phyloP scores from a whole-genome alignment of 768 basidiomycete genomes.

The Clitopilus hobsonii region DNA sequence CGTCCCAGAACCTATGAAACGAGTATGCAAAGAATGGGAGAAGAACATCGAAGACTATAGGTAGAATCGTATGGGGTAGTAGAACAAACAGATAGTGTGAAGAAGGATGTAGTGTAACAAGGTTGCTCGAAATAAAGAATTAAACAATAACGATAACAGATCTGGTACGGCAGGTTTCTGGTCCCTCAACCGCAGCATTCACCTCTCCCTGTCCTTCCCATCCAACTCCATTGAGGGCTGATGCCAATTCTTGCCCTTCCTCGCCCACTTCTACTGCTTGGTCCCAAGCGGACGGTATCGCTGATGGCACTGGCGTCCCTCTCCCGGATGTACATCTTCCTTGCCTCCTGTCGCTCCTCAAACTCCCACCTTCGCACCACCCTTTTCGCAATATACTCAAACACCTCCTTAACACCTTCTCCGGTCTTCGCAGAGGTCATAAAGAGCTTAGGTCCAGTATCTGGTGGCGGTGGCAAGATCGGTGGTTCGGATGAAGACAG shows the following conservation, averaged over 20 bases:
- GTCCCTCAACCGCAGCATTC: neutral
- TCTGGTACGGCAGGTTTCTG: too few relatives aligned
- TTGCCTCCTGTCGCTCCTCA: slow-evolving; percentile 52
- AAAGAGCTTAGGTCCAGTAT: slow-evolving; percentile 60
- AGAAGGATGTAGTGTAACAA: neutral
- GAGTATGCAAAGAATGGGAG: too few relatives aligned
- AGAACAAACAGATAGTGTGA: neutral
- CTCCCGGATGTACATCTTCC: slow-evolving; percentile 35
- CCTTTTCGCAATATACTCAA: slow-evolving; percentile 66
- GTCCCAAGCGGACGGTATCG: slow-evolving; percentile 32
- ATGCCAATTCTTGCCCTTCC: neutral
- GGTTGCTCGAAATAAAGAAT: neutral
- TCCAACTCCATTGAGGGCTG: neutral
- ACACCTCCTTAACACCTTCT: slow-evolving; percentile 65
- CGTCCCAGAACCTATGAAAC: too few relatives aligned
- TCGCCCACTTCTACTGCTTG: neutral
- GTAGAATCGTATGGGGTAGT: too few relatives aligned
- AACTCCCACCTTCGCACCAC: slow-evolving; percentile 64
- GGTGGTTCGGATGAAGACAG: too few relatives aligned
- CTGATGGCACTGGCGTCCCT: slow-evolving; percentile 19
- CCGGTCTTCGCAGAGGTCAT: slow-evolving; percentile 80
- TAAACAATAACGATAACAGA: neutral
- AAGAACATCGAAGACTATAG: too few relatives aligned
- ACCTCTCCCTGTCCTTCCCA: neutral
- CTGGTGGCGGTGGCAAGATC: slow-evolving; percentile 37